Conservation (phyloP, 192 early-diverging fungal genomes). For the Chytriomyces sp. region DNA sequence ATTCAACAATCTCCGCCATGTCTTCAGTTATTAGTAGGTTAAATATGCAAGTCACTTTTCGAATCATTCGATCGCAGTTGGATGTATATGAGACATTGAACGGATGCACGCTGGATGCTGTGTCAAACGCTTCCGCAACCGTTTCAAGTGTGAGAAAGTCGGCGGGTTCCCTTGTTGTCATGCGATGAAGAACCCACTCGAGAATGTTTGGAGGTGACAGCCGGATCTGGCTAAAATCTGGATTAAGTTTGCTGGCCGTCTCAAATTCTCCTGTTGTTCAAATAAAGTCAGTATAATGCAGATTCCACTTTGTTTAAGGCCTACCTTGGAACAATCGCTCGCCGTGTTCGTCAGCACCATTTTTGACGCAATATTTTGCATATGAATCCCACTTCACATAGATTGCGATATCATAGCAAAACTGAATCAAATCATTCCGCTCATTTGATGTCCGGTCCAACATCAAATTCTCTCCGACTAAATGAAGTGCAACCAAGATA, state of each 20-base stretch:
- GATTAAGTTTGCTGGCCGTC: no score
- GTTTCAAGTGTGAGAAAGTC: not conserved
- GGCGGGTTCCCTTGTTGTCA: not conserved
- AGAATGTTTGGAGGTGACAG: not conserved
- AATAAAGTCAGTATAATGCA: no score
- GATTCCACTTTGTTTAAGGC: not conserved
- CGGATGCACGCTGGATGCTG: not conserved
- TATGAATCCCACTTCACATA: not conserved
- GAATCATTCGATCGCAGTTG: not conserved
- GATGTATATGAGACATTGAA: not conserved
- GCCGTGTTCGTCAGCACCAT: not conserved
- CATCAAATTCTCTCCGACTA: not conserved
- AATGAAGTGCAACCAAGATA: not conserved
- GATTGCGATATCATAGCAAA: not conserved
- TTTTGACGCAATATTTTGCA: not conserved
- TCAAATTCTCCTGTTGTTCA: no score
- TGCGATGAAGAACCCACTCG: not conserved
- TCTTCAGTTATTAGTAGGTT: not conserved
- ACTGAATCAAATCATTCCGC: not conserved
- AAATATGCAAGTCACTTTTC: not conserved
- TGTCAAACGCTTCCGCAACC: not conserved
- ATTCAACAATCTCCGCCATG: conserved; percentile 38
- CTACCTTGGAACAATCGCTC: not conserved
- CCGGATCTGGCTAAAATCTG: no score
- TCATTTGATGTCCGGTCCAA: not conserved